phyloP scores from a whole-genome alignment of 164 flowering plant species.

The Malania oleifera region DNA sequence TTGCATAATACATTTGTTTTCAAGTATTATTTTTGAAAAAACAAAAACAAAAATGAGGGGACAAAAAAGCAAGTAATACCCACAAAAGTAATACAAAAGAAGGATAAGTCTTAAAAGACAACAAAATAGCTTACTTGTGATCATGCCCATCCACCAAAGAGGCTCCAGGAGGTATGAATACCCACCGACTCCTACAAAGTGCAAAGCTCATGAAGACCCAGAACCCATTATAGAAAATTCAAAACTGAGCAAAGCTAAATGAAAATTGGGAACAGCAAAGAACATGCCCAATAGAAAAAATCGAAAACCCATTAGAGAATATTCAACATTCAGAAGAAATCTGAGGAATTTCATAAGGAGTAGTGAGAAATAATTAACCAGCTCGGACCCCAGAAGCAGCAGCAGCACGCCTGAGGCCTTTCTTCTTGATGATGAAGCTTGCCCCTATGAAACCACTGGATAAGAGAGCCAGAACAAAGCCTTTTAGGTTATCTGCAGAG shows the following conservation, averaged over 20 bases:
- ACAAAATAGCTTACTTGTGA: conserved; percentile 49
- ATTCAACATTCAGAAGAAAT: not conserved
- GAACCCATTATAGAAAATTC: conserved; percentile 10
- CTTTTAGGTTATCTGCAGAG: conserved; percentile 53
- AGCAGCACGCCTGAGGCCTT: conserved; percentile 69
- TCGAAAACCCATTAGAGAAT: not conserved
- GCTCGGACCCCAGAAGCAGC: conserved; percentile 76
- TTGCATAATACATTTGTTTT: too few species aligned
- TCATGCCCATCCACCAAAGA: conserved; percentile 87
- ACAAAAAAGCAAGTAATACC: too few species aligned
- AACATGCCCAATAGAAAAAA: not conserved
- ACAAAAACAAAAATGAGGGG: too few species aligned
- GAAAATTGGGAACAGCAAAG: not conserved
- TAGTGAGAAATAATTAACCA: conserved; percentile 25
- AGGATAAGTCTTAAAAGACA: not conserved
- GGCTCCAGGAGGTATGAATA: conserved; percentile 73
- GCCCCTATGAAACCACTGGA: conserved; percentile 78
- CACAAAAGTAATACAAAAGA: not conserved
- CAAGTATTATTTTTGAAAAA: too few species aligned
- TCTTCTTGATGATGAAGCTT: conserved; percentile 81
- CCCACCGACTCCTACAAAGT: conserved; percentile 69
- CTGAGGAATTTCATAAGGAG: not conserved
- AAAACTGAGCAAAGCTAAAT: not conserved
- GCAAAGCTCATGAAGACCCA: conserved; percentile 8
- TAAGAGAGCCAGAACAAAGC: conserved; percentile 52